A percentile compares a stretch with the other conserved stretches of the same genome.
Conservation (phyloP, 2,329 filamentous ascomycete genomes). For the Calonectria leucothoes region DNA sequence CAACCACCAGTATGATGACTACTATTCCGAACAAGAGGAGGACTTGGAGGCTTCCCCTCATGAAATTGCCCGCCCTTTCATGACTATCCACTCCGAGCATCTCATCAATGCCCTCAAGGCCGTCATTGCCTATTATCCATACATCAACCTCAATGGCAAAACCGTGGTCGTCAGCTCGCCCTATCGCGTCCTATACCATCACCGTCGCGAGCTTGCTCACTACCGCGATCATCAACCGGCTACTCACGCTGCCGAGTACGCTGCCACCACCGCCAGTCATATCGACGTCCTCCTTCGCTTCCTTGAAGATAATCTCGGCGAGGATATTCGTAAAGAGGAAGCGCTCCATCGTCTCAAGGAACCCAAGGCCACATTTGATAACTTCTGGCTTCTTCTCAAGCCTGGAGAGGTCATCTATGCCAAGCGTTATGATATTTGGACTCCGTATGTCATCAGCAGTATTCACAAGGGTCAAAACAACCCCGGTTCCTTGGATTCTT, state of each 20-base stretch:
- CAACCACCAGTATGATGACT: constrained; percentile 41
- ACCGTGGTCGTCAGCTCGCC: constrained; percentile 56
- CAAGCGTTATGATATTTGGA: constrained; percentile 54
- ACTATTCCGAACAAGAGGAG: constrained; percentile 38
- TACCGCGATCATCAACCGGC: constrained; percentile 56
- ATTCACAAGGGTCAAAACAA: constrained; percentile 35
- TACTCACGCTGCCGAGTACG: constrained; percentile 55
- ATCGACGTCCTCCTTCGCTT: constrained; percentile 59
- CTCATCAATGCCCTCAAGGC: constrained; percentile 61
- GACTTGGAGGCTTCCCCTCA: constrained; percentile 39
- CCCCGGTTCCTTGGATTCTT: constrained; percentile 26
- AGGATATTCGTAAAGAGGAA: constrained; percentile 53
- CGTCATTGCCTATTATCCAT: constrained; percentile 61
- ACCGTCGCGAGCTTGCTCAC: constrained; percentile 53
- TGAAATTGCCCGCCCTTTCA: constrained; percentile 49
- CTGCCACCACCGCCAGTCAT: constrained; percentile 53
- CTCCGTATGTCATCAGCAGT: constrained; percentile 54
- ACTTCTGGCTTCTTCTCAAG: constrained; percentile 59
- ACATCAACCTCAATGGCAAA: constrained; percentile 50
- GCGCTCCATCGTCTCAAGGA: constrained; percentile 50
- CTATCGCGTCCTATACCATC: constrained; percentile 61
- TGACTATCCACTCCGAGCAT: constrained; percentile 58
- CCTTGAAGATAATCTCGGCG: constrained; percentile 52
- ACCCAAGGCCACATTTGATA: constrained; percentile 57
- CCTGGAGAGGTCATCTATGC: constrained; percentile 59